Conservation (phyloP, 805 yeast genomes). For the Candida sithepensis region DNA sequence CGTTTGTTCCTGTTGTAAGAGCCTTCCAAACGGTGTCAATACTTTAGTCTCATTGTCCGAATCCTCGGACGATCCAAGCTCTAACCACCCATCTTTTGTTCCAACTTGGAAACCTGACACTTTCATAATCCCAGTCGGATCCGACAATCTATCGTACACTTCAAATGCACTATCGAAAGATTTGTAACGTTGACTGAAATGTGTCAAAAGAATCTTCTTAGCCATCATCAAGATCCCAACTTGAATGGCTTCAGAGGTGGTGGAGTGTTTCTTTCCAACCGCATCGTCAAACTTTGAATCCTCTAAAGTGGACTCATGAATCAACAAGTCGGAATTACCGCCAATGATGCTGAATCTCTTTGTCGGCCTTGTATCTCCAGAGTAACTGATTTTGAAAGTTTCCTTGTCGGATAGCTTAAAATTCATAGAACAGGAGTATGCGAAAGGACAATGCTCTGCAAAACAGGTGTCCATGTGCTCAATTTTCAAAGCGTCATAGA, state of each 20-base stretch:
- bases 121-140: slow-evolving; percentile 9
- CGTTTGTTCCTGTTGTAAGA: neutral
- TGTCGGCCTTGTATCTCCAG: slow-evolving; percentile 94
- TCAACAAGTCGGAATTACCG: slow-evolving; percentile 59
- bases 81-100: no score
- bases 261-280: slow-evolving; percentile 74
- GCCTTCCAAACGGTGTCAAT: neutral
- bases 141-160: slow-evolving; percentile 21
- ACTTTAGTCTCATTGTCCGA: neutral
- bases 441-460: slow-evolving; percentile 81
- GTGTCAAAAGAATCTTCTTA: slow-evolving; percentile 71
- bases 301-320: slow-evolving; percentile 93
- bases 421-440: slow-evolving; percentile 64
- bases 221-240: slow-evolving; percentile 73
- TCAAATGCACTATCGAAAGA: slow-evolving; percentile 34
- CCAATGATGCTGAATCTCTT: slow-evolving; percentile 61
- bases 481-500: slow-evolving; percentile 44
- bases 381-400: slow-evolving; percentile 71
- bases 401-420: slow-evolving; percentile 32
- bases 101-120: no score
- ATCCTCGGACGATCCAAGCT: neutral
- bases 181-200: slow-evolving; percentile 88
- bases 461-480: slow-evolving; percentile 52
- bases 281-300: slow-evolving; percentile 79
- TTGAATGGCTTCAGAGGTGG: slow-evolving; percentile 79